Percentiles rank a stretch among this genome's conserved stretches.
These are phyloP conservation scores for Fusarium scirpi DNA, from an alignment of 2,329 filamentous ascomycete species.

Conservation along the genomic window DNA sequence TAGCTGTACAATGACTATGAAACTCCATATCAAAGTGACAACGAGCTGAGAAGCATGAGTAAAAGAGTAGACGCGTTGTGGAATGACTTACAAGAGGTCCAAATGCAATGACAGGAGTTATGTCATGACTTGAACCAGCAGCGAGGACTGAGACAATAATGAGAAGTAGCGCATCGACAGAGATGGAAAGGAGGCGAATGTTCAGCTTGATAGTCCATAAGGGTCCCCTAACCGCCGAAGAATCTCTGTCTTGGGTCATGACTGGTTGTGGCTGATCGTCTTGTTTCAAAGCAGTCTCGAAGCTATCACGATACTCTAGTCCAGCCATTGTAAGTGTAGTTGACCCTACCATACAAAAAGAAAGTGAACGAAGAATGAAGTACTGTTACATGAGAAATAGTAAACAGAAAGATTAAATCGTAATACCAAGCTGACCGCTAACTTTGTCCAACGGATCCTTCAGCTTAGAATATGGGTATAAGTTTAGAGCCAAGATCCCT, in stretches of 20 bases:
- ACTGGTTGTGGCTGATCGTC: neutral
- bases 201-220: slow-evolving; percentile 24
- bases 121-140: neutral
- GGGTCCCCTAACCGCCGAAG: neutral
- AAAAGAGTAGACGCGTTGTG: rapidly evolving
- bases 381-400: neutral
- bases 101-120: slow-evolving; percentile 2
- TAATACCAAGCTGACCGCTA: slow-evolving; percentile 3
- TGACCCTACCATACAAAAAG: neutral
- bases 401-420: neutral
- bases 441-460: slow-evolving; percentile 8
- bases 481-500: slow-evolving; percentile 11
- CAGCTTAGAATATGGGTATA: slow-evolving; percentile 5
- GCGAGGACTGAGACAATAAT: slow-evolving; percentile 8
- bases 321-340: slow-evolving; percentile 3
- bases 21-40: slow-evolving; percentile 18
- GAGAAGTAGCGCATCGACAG: slow-evolving; percentile 20
- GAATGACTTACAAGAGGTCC: slow-evolving; percentile 16
- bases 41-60: neutral
- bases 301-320: neutral
- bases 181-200: slow-evolving; percentile 29
- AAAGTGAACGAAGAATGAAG: neutral
- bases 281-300: slow-evolving; percentile 1
- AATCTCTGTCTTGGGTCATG: neutral
- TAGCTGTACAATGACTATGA: slow-evolving; percentile 7